Percentiles rank a stretch among this genome's conserved stretches.
Conservation (phyloP, 177 flowering plant species). For the Vitis hybrid region DNA sequence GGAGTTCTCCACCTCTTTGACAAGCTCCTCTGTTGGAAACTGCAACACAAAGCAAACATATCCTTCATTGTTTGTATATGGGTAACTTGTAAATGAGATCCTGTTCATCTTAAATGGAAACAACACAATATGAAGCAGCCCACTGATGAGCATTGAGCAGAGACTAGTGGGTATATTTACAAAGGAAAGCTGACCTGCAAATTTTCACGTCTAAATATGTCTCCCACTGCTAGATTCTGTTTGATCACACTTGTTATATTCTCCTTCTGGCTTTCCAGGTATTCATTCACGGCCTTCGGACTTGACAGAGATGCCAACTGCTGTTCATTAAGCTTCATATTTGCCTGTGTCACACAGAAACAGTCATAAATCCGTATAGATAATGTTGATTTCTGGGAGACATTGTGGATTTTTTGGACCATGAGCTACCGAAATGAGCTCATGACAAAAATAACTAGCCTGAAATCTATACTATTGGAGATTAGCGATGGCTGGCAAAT, state of each 20-base stretch:
- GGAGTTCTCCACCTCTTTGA: constrained; percentile 84
- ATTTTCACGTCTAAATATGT: constrained; percentile 82
- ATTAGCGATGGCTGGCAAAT: too few relatives aligned
- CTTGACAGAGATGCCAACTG: constrained; percentile 80
- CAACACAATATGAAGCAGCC: not conserved
- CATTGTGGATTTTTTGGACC: not conserved
- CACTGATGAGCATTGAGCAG: not conserved
- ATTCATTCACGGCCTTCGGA: constrained; percentile 72
- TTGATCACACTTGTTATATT: constrained; percentile 58
- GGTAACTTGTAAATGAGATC: too few relatives aligned
- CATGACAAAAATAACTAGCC: not conserved
- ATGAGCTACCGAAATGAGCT: not conserved
- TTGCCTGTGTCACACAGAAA: constrained; percentile 49
- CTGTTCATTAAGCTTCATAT: constrained; percentile 59
- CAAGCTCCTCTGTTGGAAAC: constrained; percentile 72
- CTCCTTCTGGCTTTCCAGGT: constrained; percentile 62
- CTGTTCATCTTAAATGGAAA: not conserved
- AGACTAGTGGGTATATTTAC: not conserved
- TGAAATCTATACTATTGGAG: too few relatives aligned
- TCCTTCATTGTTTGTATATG: not conserved
- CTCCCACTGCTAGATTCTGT: constrained; percentile 86
- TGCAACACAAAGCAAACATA: constrained; percentile 24
- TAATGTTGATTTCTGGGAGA: not conserved
- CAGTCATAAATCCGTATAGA: too few relatives aligned
- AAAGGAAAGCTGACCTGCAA: constrained; percentile 46